phyloP scores from a whole-genome alignment of 2,329 filamentous ascomycete genomes.

The Coleophoma crateriformis region DNA sequence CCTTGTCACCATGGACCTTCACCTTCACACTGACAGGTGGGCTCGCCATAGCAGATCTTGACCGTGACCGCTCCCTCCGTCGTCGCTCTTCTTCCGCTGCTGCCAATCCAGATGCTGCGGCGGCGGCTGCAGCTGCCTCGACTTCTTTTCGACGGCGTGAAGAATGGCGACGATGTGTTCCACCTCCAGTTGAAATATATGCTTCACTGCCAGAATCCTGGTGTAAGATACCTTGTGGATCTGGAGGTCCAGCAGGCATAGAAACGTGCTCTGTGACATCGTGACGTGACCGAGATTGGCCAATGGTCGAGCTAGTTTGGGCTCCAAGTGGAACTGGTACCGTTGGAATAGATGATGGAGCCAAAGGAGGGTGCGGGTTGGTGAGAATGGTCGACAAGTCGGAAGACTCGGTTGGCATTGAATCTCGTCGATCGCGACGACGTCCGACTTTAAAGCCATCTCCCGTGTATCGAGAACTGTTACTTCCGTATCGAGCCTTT shows the following conservation, averaged over 20 bases:
- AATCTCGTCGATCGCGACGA: slow-evolving; percentile 20
- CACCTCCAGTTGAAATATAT: slow-evolving; percentile 34
- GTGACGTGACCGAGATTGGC: slow-evolving; percentile 33
- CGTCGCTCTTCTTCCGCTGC: slow-evolving; percentile 37
- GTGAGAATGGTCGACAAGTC: slow-evolving; percentile 23
- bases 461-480: slow-evolving; percentile 57
- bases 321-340: slow-evolving; percentile 17
- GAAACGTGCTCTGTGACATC: slow-evolving; percentile 29
- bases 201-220: slow-evolving; percentile 36
- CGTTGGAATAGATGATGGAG: slow-evolving; percentile 32
- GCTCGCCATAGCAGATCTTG: slow-evolving; percentile 30
- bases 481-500: slow-evolving; percentile 46
- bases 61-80: slow-evolving; percentile 11
- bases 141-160: slow-evolving; percentile 40
- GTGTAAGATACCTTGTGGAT: slow-evolving; percentile 41
- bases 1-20: slow-evolving; percentile 53
- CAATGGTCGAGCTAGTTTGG: slow-evolving; percentile 15
- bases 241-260: slow-evolving; percentile 51
- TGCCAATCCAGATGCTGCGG: slow-evolving; percentile 41
- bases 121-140: slow-evolving; percentile 38
- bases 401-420: slow-evolving; percentile 16
- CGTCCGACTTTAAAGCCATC: slow-evolving; percentile 52
- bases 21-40: slow-evolving; percentile 52
- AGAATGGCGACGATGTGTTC: slow-evolving; percentile 36
- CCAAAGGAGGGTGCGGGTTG: slow-evolving; percentile 24